These are phyloP conservation scores for Alternaria gaisen DNA, from an alignment of 2,329 filamentous ascomycete genomes.

Conservation along the genomic window DNA sequence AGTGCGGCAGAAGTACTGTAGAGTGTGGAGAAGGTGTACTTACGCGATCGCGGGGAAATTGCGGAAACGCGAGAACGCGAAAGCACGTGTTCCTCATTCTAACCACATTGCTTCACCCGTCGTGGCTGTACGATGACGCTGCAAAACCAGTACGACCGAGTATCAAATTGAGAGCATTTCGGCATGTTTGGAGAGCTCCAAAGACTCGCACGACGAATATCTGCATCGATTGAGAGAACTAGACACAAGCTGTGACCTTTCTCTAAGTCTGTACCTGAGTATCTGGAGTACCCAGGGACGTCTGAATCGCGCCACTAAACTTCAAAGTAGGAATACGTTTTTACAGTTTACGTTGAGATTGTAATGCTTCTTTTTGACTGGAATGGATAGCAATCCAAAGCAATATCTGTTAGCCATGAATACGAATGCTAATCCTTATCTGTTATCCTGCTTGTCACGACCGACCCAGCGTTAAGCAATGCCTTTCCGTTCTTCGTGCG, in stretches of 20 bases:
- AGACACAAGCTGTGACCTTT: neutral
- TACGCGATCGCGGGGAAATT: conserved; percentile 15
- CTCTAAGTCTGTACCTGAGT: neutral
- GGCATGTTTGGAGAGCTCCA: neutral
- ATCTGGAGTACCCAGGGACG: neutral
- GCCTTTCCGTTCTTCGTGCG: neutral
- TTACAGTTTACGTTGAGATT: neutral
- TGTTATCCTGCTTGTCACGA: neutral
- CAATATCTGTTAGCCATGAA: neutral
- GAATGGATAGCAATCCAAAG: neutral
- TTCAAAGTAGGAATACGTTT: neutral
- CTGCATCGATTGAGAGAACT: neutral
- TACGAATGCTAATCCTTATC: neutral
- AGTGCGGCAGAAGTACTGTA: neutral
- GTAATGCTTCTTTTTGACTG: neutral
- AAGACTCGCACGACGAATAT: neutral
- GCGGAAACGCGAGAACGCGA: conserved; percentile 28
- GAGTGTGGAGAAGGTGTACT: neutral
- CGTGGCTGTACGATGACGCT: neutral
- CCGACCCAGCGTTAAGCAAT: neutral
- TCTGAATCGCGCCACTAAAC: neutral
- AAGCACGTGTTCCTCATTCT: conserved; percentile 20
- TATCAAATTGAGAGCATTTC: neutral
- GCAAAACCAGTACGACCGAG: neutral
- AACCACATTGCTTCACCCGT: neutral